These are phyloP conservation scores for Aureobasidium subglaciale DNA, from an alignment of 2,329 filamentous ascomycete genomes.

Conservation along the genomic window DNA sequence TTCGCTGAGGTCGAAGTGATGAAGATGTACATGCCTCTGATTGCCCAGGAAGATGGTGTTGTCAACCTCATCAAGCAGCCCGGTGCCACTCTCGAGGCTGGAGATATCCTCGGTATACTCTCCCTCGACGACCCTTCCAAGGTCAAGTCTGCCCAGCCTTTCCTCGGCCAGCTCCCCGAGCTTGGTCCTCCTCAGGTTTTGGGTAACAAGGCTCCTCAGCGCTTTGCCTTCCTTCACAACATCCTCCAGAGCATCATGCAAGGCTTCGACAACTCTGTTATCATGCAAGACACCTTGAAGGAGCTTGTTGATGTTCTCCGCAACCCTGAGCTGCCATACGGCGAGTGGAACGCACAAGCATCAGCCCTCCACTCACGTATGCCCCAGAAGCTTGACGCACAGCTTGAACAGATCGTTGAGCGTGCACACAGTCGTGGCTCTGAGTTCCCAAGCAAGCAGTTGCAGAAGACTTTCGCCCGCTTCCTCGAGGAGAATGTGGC, in stretches of 20 bases:
- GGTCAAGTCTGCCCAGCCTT: conserved; percentile 93
- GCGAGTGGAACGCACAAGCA: conserved; percentile 93
- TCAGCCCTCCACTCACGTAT: conserved; percentile 96
- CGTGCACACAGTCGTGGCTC: conserved; percentile 66
- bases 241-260: conserved; percentile 81
- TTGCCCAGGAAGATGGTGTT: conserved; percentile 89
- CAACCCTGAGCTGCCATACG: conserved; percentile 84
- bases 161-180: conserved; percentile 81
- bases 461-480: conserved; percentile 75
- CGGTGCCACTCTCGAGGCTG: conserved; percentile 92
- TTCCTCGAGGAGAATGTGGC: conserved; percentile 84
- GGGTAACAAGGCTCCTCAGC: conserved; percentile 85
- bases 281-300: conserved; percentile 81
- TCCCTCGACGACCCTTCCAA: conserved; percentile 90
- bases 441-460: conserved; percentile 87
- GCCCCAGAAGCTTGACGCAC: conserved; percentile 83
- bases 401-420: conserved; percentile 79
- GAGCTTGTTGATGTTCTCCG: conserved; percentile 86
- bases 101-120: conserved; percentile 96
- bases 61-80: conserved; percentile 99
- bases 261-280: conserved; percentile 95
- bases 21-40: conserved; percentile 99
- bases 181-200: conserved; percentile 80
- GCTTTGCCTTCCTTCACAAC: conserved; percentile 68
- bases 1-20: conserved; percentile 99